Evolutionary conservation across 2,329 filamentous ascomycete genomes (phyloP), one percentile per base, ranked within the genome.

Genomic region (Fusarium sp.): DNA sequence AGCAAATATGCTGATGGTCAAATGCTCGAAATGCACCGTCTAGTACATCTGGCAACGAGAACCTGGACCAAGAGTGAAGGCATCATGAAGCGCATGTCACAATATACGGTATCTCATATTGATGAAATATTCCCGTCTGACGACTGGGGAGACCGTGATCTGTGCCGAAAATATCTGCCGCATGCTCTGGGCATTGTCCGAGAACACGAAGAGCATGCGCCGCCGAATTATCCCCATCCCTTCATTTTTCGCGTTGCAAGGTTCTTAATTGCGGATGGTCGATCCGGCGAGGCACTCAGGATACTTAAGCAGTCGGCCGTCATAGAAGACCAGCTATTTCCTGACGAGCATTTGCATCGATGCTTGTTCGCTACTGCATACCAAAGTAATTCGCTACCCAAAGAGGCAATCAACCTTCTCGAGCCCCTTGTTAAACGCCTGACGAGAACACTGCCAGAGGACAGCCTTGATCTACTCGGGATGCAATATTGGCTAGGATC

Each of bases 21-120:
- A 0, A 70, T 79, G 13, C 82, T 78, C 62, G 81, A 84, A 52
- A 84, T 84, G 80, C 82, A 84, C 67, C 73, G 79, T 20, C 72
- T 84, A 1, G 82, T 84, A 1, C 81, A 84, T 54, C 29, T 81
- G 27, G 81, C 82, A 6, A 79, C 74, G 3, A 60, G 73, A 36
- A 65, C 79, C 5, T 84, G 81, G 82, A 18, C 11, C 10, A 29
- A 73, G 33, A 47, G 54, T 14, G 52, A 69, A 35, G 27, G 20
- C 4, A 4, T 8, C 18, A 10, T 25, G 14, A 11, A 42, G 16
- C 27, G n/a, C 38, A 35, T 20, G 8, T 4, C 6, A 22, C n/a
- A 9, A 40, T 11, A 33, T 18, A 38, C 22, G 7, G 35, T 50
- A 25, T 20, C 42, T n/a, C 66, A 61, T 22, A 52, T 76, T 3